Conservation (phyloP, 2,329 filamentous ascomycete species). For the Alternaria burnsii region DNA sequence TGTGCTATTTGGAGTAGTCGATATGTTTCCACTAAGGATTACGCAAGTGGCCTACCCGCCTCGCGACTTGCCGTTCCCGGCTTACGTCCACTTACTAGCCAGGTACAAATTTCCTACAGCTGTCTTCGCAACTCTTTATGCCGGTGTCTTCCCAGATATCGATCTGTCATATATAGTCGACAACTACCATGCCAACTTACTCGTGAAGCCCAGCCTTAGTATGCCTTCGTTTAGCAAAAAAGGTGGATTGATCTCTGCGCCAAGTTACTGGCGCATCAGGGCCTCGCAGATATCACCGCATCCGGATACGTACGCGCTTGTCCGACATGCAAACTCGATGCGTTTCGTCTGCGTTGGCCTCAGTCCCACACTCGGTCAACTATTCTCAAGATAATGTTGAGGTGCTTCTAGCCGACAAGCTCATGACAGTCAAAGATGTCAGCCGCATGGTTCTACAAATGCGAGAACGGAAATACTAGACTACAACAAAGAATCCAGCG, state of each 20-base stretch:
- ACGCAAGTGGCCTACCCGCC: not conserved
- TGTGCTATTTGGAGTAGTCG: not conserved
- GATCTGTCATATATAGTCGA: not conserved
- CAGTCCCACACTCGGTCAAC: not conserved
- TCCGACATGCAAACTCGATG: not conserved
- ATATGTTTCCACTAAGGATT: conserved; percentile 2
- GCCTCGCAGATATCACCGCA: not conserved
- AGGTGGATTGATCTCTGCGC: not conserved
- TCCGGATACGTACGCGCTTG: not conserved
- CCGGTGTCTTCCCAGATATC: not conserved
- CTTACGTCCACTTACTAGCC: not conserved
- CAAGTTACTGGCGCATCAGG: not conserved
- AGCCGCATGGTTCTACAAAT: not conserved
- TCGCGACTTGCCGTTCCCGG: not conserved
- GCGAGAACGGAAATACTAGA: not conserved
- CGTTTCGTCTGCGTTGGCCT: not conserved
- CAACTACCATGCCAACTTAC: not conserved
- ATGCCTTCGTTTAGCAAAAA: not conserved
- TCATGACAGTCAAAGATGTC: not conserved
- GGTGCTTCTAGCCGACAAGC: not conserved
- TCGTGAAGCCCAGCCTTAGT: not conserved
- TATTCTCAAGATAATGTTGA: not conserved
- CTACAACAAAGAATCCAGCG: not conserved
- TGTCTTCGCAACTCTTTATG: not conserved
- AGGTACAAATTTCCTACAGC: not conserved